These are phyloP conservation scores for Dunaliella primolecta DNA, from an alignment of 139 green algal genomes.

Conservation along the genomic window DNA sequence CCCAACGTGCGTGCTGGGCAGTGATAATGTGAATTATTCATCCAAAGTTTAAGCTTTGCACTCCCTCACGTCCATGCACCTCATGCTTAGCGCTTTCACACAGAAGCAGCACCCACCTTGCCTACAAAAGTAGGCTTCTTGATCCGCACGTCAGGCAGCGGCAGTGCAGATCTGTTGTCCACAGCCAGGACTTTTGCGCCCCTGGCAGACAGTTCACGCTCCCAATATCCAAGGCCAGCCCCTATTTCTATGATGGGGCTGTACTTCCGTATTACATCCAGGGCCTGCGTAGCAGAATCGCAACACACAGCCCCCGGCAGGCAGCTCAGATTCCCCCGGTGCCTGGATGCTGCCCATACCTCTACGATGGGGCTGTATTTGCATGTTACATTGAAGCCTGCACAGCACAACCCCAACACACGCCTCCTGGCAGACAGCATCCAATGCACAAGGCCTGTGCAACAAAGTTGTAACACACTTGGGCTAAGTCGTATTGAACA, in stretches of 20 bases:
- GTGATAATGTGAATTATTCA: too few species aligned
- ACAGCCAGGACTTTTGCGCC: conserved; percentile 5
- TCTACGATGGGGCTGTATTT: conserved; percentile 2
- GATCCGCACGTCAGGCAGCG: conserved; percentile 3
- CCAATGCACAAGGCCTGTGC: not conserved
- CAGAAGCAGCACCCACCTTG: too few species aligned
- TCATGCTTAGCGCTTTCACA: too few species aligned
- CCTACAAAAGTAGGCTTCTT: conserved; percentile 3
- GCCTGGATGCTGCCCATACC: conserved; percentile 3
- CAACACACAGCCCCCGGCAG: too few species aligned
- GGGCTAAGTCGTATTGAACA: too few species aligned
- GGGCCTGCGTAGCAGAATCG: not conserved
- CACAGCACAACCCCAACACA: not conserved
- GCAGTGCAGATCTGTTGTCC: not conserved
- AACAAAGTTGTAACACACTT: too few species aligned
- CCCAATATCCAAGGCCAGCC: conserved; percentile 14
- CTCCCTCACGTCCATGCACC: too few species aligned
- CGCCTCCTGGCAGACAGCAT: not conserved
- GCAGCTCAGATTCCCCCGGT: conserved; percentile 6
- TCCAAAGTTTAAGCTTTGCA: too few species aligned
- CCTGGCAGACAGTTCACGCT: not conserved
- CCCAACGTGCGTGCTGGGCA: too few species aligned
- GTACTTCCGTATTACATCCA: not conserved
- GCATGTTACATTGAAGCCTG: not conserved
- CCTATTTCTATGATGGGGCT: conserved; percentile 8